phyloP scores from a whole-genome alignment of 2,329 filamentous ascomycete genomes.

The Plectosphaerella sp. region DNA sequence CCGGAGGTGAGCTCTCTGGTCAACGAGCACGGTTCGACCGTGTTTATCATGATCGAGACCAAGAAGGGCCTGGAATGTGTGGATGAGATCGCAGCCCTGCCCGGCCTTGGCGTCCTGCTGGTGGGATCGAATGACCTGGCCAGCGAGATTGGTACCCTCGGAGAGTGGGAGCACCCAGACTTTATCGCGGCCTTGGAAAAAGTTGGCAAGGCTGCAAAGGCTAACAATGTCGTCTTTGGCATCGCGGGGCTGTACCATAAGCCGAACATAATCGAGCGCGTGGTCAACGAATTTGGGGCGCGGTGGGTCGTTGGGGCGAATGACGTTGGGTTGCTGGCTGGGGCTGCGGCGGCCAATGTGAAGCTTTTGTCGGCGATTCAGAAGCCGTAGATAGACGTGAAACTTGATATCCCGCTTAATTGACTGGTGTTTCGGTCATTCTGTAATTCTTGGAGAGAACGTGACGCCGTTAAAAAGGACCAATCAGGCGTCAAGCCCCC shows the following conservation, averaged over 20 bases:
- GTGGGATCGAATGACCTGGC: slow-evolving; percentile 6
- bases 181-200: slow-evolving; percentile 1
- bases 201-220: slow-evolving; percentile 2
- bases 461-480: too few relatives aligned
- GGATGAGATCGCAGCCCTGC: slow-evolving; percentile 3
- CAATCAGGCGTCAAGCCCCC: too few relatives aligned
- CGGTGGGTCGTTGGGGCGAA: not conserved
- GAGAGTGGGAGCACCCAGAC: not conserved
- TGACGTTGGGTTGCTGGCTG: not conserved
- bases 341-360: not conserved
- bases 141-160: not conserved
- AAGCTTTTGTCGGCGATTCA: not conserved
- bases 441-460: too few relatives aligned
- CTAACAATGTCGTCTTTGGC: slow-evolving; percentile 1
- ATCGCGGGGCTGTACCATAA: slow-evolving; percentile 3
- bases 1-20: not conserved
- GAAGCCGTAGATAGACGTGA: not conserved
- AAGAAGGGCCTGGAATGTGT: not conserved
- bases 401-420: too few relatives aligned
- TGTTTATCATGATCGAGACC: slow-evolving; percentile 5
- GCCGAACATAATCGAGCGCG: not conserved
- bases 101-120: slow-evolving; percentile 1
- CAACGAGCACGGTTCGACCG: not conserved
- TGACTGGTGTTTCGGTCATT: too few relatives aligned
- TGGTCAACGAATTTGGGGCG: slow-evolving; percentile 3